Base-by-base conservation (phyloP, 225 moss, liverwort and hornwort species). In the Bryum argenteum region DNA sequence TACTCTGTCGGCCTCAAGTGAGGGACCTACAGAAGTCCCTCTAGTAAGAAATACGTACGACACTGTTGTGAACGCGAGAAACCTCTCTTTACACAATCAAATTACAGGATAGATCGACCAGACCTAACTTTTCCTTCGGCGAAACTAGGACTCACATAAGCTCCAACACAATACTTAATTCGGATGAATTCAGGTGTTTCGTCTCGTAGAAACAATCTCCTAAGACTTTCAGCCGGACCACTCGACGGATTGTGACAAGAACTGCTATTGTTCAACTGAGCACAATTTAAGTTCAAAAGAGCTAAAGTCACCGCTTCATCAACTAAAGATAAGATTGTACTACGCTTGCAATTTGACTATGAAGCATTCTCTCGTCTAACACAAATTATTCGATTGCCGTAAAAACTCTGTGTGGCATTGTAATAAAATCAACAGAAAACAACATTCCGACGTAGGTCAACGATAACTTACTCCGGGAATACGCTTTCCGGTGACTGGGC, bases 1-100 rank as follows among this genome's bases (percentile, higher is more conserved):
- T 90, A 92, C 73, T 92, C 82, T 1, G 90, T 84, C 8, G 92
- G 92, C 40, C 88, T 85, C 65, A 90, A 69, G 20, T 76, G 69
- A 2, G 69, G 69, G 63, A 76, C 16, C 69, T 76, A 69, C 45
- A 63, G 6, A 21, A 7, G 22, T 12, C 21, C 5, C 39, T 54
- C 61, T 39, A 22, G 8, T 56, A 10, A 70, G 38, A 14, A 39
- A 8, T 18, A 8, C 3, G 33, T 21, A 4, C 12, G 44, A 54
- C 20, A 52, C 13, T 33, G 51, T n/a, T 42, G 20, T 10, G 44
- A 8, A 26, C 19, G 44, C 10, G 10, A 54, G 3, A 42, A 54
- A 2, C 33, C 19, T 24, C 47, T 21, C 7, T 3, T 14, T 10
- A 10, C 20, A 33, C 28, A 47, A 3, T 22, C 6, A 53, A 22